Base-by-base conservation (phyloP, 495 filamentous ascomycete species). In the Extremus antarcticus region DNA sequence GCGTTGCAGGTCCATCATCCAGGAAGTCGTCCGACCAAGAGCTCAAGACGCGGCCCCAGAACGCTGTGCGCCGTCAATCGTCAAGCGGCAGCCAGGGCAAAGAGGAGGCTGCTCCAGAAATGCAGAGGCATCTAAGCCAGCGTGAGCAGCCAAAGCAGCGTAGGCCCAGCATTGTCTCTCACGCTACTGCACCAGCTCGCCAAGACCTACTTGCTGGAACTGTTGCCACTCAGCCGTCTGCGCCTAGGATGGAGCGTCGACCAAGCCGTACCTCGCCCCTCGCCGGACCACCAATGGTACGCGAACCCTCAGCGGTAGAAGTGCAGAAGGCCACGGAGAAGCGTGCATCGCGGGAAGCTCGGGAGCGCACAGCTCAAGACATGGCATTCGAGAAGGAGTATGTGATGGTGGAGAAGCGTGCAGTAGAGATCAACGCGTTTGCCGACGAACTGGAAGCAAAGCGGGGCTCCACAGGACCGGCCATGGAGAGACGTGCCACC, bases 391-490 rank as follows among this genome's bases (percentile, higher is more conserved):
- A 94, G 64, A 76, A 90, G 59, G 92, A 96, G 61, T 98, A 96
- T 60, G 91, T 98, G 32, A 71, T 98, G 17, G 87, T 98, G 19
- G 94, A 98, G 69, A 97, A 96, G 73, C 83, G 84, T 50, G 84
- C 85, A 8, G 90, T 97, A 2, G 88, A 96, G 67, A 91, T 97
- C 24, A 96, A 98, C 71, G 91, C 92, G 2, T 88, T 98, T 65
- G 92, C 92, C 9, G 92, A 98, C 65, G 90, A 97, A 67, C 72
- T 98, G 59, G 88, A 87, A 17, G 81, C 88, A 46, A 68, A 47
- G 47, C 45, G 51, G 1, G 49, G 51, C 13, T 48, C 35, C 20
- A 53, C 51, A 2, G 48, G 64, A 43, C 75, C 75, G 41, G 67
- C 72, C 9, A 74, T 84, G 51, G 64, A 77, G 47, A 83, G 89